phyloP scores from a whole-genome alignment of 2,329 filamentous ascomycete genomes.

The Tolypocladium tropicale region DNA sequence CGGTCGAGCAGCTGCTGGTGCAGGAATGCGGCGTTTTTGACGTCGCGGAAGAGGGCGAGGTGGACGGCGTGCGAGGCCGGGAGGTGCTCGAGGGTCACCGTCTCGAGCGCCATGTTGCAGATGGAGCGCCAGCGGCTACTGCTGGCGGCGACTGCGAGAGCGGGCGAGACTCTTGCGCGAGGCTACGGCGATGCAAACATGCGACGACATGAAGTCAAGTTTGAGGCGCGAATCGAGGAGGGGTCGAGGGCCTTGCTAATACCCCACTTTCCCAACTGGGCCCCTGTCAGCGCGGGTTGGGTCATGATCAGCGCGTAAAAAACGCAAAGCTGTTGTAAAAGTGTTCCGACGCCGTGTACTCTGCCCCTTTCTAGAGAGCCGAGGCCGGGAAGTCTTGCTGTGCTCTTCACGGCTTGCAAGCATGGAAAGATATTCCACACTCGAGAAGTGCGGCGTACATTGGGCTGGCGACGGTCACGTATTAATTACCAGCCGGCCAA shows the following conservation, averaged over 20 bases:
- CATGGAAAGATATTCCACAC: too few relatives aligned
- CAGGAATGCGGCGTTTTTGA: conserved; percentile 69
- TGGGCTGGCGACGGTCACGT: too few relatives aligned
- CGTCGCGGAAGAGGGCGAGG: conserved; percentile 62
- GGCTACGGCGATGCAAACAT: background rate
- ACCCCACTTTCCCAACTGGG: background rate
- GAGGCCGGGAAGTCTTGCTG: too few relatives aligned
- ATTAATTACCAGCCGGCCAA: too few relatives aligned
- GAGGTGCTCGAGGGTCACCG: conserved; percentile 64
- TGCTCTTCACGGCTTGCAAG: too few relatives aligned
- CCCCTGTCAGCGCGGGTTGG: background rate
- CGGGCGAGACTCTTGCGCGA: background rate
- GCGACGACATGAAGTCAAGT: background rate
- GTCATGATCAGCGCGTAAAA: too few relatives aligned
- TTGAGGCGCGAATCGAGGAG: background rate
- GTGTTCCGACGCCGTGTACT: too few relatives aligned
- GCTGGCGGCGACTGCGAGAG: background rate
- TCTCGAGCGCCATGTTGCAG: conserved; percentile 46
- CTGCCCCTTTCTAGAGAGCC: too few relatives aligned
- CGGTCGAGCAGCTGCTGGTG: conserved; percentile 76
- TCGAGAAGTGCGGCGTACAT: too few relatives aligned
- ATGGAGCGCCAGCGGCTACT: background rate
- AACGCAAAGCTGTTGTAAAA: too few relatives aligned
- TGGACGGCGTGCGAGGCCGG: conserved; percentile 58
- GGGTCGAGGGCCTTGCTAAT: background rate